A percentile compares a stretch with the other conserved stretches of the same genome.
Evolutionary conservation across 306 rosid species (phyloP).

Genomic region (Vicia faba): DNA sequence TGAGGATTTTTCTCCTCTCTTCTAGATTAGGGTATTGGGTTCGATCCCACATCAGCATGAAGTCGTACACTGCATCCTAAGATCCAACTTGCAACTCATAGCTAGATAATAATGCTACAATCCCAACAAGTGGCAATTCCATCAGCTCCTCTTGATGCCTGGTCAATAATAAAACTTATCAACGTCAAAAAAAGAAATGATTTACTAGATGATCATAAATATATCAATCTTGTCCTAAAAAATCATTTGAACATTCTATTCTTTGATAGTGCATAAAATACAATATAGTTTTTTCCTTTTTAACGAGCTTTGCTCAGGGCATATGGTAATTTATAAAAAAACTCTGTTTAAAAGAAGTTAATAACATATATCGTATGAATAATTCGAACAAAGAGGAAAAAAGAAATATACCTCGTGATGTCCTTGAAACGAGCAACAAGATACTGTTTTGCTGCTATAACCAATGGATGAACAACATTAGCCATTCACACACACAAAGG

Average conservation of each 20-base stretch:
- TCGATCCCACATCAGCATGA: conserved; percentile 87
- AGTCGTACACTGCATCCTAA: conserved; percentile 94
- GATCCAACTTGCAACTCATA: conserved; percentile 92
- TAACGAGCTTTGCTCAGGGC: not conserved
- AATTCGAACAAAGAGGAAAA: not conserved
- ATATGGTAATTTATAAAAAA: not conserved
- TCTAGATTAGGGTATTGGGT: conserved; percentile 66
- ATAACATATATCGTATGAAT: not conserved
- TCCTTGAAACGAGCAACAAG: conserved; percentile 85
- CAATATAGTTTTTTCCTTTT: not conserved
- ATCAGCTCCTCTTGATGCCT: conserved; percentile 87
- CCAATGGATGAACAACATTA: conserved; percentile 87
- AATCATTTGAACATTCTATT: too few species aligned
- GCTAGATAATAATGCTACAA: conserved; percentile 79
- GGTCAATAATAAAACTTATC: conserved; percentile 32
- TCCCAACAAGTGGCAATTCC: conserved; percentile 79
- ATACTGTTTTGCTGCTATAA: conserved; percentile 88
- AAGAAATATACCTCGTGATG: conserved; percentile 62
- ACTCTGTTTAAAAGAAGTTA: not conserved
- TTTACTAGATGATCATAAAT: too few species aligned
- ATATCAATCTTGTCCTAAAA: too few species aligned
- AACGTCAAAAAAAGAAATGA: not conserved
- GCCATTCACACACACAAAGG: conserved; percentile 92
- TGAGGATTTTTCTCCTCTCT: conserved; percentile 76
- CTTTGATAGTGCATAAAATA: not conserved